phyloP scores from a whole-genome alignment of 352 stramenopile species.

The Globisporangium viniferum region DNA sequence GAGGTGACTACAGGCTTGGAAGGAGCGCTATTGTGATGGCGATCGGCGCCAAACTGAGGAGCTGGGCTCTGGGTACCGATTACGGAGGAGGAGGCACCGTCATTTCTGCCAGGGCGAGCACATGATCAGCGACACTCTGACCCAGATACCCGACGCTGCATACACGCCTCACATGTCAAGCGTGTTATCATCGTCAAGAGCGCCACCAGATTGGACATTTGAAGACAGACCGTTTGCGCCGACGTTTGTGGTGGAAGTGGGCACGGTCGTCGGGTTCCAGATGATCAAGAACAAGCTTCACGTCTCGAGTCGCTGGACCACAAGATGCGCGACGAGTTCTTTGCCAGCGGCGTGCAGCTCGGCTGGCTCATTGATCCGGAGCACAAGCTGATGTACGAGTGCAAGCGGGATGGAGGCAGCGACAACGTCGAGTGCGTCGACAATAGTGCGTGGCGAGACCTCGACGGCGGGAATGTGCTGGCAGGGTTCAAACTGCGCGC shows the following conservation, averaged over 20 bases:
- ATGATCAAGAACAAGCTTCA: not conserved
- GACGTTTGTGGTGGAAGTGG: slow-evolving; percentile 24
- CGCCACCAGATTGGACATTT: slow-evolving; percentile 17
- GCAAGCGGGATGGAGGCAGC: slow-evolving; percentile 13
- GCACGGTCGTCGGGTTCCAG: slow-evolving; percentile 14
- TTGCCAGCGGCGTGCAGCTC: slow-evolving; percentile 20
- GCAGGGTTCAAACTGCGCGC: slow-evolving; percentile 16
- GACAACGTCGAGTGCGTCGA: not conserved
- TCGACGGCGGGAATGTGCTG: slow-evolving; percentile 23
- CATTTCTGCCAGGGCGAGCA: not conserved
- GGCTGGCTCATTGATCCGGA: slow-evolving; percentile 24
- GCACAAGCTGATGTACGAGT: slow-evolving; percentile 5
- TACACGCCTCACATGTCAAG: slow-evolving; percentile 1
- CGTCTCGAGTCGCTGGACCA: slow-evolving; percentile 5
- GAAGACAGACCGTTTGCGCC: not conserved
- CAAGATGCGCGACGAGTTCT: slow-evolving; percentile 21
- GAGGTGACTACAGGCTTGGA: not conserved
- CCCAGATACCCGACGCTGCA: slow-evolving; percentile 1
- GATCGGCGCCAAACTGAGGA: not conserved
- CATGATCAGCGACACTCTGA: too few relatives aligned
- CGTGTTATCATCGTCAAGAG: too few relatives aligned
- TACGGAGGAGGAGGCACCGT: not conserved
- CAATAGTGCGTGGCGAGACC: slow-evolving; percentile 22
- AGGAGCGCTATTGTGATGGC: too few relatives aligned
- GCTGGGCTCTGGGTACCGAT: not conserved